Conservation (phyloP, 2,329 filamentous ascomycete species). For the Talaromyces sp. region DNA sequence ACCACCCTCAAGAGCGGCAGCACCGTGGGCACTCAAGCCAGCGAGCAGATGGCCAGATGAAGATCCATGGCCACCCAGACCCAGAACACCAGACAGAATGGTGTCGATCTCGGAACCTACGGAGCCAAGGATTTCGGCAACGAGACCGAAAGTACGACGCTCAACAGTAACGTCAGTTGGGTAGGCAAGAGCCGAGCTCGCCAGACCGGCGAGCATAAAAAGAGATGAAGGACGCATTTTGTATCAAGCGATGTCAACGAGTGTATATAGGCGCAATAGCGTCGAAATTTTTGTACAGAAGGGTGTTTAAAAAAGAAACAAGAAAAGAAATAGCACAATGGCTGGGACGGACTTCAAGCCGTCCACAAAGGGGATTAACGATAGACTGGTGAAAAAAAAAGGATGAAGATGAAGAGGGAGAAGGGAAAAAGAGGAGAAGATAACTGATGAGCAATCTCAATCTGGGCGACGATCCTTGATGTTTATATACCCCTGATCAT, state of each 20-base stretch:
- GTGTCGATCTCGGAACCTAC: constrained; percentile 1
- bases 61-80: constrained; percentile 23
- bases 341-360: constrained; percentile 16
- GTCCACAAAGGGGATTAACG: constrained; percentile 31
- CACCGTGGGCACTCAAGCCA: constrained; percentile 36
- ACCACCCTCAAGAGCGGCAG: constrained; percentile 40
- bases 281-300: constrained; percentile 20
- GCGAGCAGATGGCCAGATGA: constrained; percentile 25
- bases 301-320: constrained; percentile 15
- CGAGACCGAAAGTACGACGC: constrained; percentile 29
- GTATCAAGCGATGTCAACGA: constrained; percentile 19
- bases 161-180: constrained; percentile 32
- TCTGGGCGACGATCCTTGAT: constrained; percentile 25
- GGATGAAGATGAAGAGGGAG: constrained; percentile 24
- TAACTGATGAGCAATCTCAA: constrained; percentile 19
- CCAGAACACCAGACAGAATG: constrained; percentile 24
- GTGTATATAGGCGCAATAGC: constrained; percentile 15
- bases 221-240: constrained; percentile 32
- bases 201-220: constrained; percentile 38
- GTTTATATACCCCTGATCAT: constrained; percentile 41
- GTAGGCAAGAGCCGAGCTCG: constrained; percentile 34
- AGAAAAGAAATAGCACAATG: constrained; percentile 21
- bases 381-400: constrained; percentile 34
- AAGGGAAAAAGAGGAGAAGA: constrained; percentile 29
- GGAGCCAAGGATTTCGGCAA: not conserved